Base-by-base conservation (phyloP, 1,284 basidiomycete species). In the Ustilago curta region DNA sequence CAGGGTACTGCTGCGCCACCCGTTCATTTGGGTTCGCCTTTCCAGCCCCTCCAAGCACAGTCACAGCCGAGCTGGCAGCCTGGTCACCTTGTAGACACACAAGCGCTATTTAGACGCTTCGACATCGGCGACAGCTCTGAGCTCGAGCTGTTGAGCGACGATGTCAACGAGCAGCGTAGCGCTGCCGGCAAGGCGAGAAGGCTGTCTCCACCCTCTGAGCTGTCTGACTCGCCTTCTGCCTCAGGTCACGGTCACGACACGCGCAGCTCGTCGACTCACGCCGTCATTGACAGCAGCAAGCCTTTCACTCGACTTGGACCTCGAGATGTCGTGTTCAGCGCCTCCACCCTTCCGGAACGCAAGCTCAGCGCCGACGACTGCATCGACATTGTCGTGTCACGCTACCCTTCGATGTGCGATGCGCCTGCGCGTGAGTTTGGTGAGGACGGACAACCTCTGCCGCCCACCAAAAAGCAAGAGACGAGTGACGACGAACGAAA, bases 381-480 rank as follows among this genome's bases (percentile, higher is more conserved):
- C 49, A 31, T 65, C 53, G 59, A 72, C 23, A 53, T 56, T 1
- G 51, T 76, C 43, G 60, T 65, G 16, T 39, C 53, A 16, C 32
- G 47, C 43, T 65, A 76, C 31, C 77, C 76, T 9, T 19, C 67
- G 8, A 48, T 77, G 27, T 77, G 71, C 48, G 69, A 77, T 35
- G 69, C 76, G 3, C 77, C 72, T 19, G 47, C 56, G 19, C 64
- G 58, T 39, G 45, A 64, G 49, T 74, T 76, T 62, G 77, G 67
- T 19, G 77, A 78, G 31, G 69, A 78, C 32, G 77, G 77, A 1
- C 54, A 59, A 52, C 69, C 77, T 14, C 51, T 78, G 37, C 77
- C 77, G 1, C 77, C 77, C 6, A 76, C 70, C n/a, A 78, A 78
- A 59, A 73, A 74, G 57, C 52, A 78, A n/a, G 77, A 77, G 60